These are phyloP conservation scores for Cordyceps pruinosa DNA, from an alignment of 2,329 filamentous ascomycete genomes.

Conservation along the genomic window DNA sequence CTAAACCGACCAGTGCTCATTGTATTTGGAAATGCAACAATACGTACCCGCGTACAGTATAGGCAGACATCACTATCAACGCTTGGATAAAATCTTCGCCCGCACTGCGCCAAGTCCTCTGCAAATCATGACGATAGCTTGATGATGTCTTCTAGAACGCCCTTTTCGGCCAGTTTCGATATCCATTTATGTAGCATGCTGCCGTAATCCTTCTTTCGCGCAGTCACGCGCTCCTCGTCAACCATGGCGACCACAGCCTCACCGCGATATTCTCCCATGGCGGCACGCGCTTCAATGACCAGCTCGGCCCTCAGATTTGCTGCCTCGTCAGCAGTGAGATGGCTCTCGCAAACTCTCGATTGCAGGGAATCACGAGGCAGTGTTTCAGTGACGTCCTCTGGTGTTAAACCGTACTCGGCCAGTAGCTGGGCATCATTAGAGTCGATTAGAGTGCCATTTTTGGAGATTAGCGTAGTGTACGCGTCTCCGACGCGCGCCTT, in stretches of 20 bases:
- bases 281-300: slow-evolving; percentile 31
- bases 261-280: slow-evolving; percentile 40
- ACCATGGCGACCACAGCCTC: slow-evolving; percentile 39
- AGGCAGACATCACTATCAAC: not conserved
- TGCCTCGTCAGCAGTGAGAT: slow-evolving; percentile 20
- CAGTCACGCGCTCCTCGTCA: slow-evolving; percentile 45
- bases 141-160: slow-evolving; percentile 43
- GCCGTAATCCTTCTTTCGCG: slow-evolving; percentile 60
- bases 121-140: slow-evolving; percentile 16
- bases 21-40: not conserved
- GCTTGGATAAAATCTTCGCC: not conserved
- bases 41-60: not conserved
- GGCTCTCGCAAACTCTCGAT: not conserved
- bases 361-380: not conserved
- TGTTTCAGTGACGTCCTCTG: not conserved
- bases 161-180: slow-evolving; percentile 59
- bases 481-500: not conserved
- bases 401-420: not conserved
- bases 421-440: not conserved
- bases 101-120: not conserved
- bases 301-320: slow-evolving; percentile 33
- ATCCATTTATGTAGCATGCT: slow-evolving; percentile 64
- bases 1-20: not conserved
- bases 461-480: not conserved
- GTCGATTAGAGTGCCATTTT: not conserved